phyloP scores from a whole-genome alignment of 805 yeast genomes.

The Metschnikowia picachoensis region DNA sequence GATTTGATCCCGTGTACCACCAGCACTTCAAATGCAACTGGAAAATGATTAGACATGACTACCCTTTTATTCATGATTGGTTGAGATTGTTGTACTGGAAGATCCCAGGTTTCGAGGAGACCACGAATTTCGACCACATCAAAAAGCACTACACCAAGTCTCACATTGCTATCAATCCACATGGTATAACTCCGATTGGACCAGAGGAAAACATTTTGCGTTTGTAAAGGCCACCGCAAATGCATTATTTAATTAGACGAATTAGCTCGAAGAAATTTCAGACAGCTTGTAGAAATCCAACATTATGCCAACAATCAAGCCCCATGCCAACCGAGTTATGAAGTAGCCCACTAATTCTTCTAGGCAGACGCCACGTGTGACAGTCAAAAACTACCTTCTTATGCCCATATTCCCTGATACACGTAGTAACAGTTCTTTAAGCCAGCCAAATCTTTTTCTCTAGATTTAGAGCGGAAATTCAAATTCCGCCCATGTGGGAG shows the following conservation, averaged over 20 bases:
- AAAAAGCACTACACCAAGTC: slow-evolving; percentile 88
- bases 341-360: too few species aligned
- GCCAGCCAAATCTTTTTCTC: too few species aligned
- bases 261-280: too few species aligned
- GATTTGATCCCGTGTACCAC: slow-evolving; percentile 91
- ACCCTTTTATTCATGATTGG: slow-evolving; percentile 79
- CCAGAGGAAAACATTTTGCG: slow-evolving; percentile 72
- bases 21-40: slow-evolving; percentile 95
- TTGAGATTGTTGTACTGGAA: slow-evolving; percentile 79
- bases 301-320: too few species aligned
- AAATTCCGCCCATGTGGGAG: too few species aligned
- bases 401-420: too few species aligned
- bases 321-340: too few species aligned
- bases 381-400: too few species aligned
- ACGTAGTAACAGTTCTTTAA: too few species aligned
- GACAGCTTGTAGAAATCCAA: too few species aligned
- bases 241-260: neutral
- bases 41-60: slow-evolving; percentile 73
- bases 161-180: slow-evolving; percentile 76
- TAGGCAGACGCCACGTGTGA: too few species aligned
- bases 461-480: too few species aligned
- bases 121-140: slow-evolving; percentile 87
- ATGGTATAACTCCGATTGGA: slow-evolving; percentile 81
- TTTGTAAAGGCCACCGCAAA: slow-evolving; percentile 2
- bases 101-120: slow-evolving; percentile 63